A percentile compares a stretch with the other conserved stretches of the same genome.
Evolutionary conservation across 2,329 filamentous ascomycete species (phyloP).

Genomic region (Monilinia aucupariae): DNA sequence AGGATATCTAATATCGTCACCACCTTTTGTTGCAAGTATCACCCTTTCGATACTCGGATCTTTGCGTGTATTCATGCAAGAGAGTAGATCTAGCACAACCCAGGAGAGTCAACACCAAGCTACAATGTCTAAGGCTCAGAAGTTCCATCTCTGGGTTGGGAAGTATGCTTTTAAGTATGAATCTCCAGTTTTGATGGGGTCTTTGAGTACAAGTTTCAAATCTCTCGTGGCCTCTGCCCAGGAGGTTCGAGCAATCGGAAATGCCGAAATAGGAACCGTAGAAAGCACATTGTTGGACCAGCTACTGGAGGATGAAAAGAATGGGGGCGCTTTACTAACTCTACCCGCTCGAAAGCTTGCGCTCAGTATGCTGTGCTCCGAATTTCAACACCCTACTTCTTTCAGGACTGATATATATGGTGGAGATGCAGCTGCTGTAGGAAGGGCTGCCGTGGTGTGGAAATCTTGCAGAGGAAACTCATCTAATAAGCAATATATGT

Average conservation of each 20-base stretch:
- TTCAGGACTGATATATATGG: constrained; percentile 62
- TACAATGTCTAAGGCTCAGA: constrained; percentile 68
- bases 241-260: constrained; percentile 61
- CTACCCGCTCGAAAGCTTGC: constrained; percentile 63
- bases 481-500: constrained; percentile 62
- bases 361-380: constrained; percentile 66
- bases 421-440: constrained; percentile 57
- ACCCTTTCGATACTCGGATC: constrained; percentile 74
- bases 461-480: constrained; percentile 63
- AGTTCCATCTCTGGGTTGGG: constrained; percentile 75
- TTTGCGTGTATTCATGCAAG: constrained; percentile 68
- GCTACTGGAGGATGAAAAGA: constrained; percentile 67
- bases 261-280: constrained; percentile 61
- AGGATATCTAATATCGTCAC: constrained; percentile 56
- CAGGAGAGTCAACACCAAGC: constrained; percentile 77
- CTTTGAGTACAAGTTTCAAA: constrained; percentile 54
- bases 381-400: constrained; percentile 60
- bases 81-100: constrained; percentile 70
- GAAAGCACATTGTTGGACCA: constrained; percentile 76
- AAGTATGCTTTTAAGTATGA: constrained; percentile 60
- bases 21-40: constrained; percentile 77
- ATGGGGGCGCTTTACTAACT: constrained; percentile 60
- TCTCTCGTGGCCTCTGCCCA: constrained; percentile 64
- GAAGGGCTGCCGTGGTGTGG: constrained; percentile 65
- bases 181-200: constrained; percentile 37